Percentiles rank a stretch among this genome's conserved stretches.
phyloP scores from a whole-genome alignment of 306 rosid species.

The Dalbergia cochinchinensis region DNA sequence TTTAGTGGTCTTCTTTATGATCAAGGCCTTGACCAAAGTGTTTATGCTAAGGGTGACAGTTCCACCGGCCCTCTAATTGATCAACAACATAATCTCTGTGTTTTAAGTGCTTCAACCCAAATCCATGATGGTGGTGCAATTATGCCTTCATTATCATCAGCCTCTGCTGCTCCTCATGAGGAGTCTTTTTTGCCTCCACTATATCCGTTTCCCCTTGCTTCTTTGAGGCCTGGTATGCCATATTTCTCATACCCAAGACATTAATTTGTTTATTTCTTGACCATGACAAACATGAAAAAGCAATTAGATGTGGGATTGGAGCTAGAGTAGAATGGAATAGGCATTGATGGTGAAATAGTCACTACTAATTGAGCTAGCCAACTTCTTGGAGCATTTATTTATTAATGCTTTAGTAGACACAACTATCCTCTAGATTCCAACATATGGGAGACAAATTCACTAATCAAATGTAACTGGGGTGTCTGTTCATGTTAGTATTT shows the following conservation, averaged over 20 bases:
- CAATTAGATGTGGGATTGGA: neutral
- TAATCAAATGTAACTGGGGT: neutral
- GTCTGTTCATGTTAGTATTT: neutral
- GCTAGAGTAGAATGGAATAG: neutral
- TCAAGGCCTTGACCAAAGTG: slow-evolving; percentile 63
- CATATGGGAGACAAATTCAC: neutral
- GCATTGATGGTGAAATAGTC: neutral
- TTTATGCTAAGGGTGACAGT: slow-evolving; percentile 1
- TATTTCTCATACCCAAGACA: slow-evolving; percentile 52
- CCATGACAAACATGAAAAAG: neutral
- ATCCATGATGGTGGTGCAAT: slow-evolving; percentile 14
- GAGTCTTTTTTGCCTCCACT: slow-evolving; percentile 33
- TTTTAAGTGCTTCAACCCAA: slow-evolving; percentile 26
- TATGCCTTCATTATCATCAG: slow-evolving; percentile 34
- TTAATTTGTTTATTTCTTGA: neutral
- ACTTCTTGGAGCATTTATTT: neutral
- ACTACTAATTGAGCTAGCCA: neutral
- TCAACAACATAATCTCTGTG: slow-evolving; percentile 50
- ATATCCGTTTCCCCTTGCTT: slow-evolving; percentile 28
- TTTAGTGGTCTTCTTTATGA: slow-evolving; percentile 73
- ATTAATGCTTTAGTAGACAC: neutral
- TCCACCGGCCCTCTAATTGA: neutral
- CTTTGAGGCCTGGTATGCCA: slow-evolving; percentile 63
- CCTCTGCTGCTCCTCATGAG: slow-evolving; percentile 26
- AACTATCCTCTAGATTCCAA: neutral